These are phyloP conservation scores for Fragaria vesca DNA, from an alignment of 306 rosid genomes.

Conservation along the genomic window DNA sequence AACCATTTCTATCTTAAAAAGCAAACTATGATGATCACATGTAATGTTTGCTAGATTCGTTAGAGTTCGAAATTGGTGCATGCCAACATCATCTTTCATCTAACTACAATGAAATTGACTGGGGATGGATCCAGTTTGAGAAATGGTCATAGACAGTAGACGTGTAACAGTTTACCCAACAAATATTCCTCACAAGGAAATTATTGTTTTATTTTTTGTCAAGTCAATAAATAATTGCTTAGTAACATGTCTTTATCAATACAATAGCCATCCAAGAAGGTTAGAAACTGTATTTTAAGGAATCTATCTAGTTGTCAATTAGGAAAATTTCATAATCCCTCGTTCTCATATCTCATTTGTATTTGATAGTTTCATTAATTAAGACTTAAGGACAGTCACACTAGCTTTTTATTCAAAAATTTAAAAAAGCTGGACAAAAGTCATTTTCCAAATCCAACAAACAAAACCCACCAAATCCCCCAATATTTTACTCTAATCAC, in stretches of 20 bases:
- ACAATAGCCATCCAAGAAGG: neutral
- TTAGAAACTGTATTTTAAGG: conserved; percentile 6
- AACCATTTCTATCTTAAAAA: neutral
- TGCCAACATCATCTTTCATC: neutral
- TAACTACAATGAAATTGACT: neutral
- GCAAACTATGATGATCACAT: conserved; percentile 1
- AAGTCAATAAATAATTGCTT: neutral
- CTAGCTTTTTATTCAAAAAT: too few species aligned
- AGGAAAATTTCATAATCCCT: conserved; percentile 25
- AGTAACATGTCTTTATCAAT: conserved; percentile 14
- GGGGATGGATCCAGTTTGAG: neutral
- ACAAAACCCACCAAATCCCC: neutral
- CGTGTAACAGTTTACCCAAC: neutral
- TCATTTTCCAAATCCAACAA: conserved; percentile 28
- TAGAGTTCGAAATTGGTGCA: neutral
- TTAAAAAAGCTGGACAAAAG: conserved; percentile 12
- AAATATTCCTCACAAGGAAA: neutral
- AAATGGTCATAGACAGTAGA: too few species aligned
- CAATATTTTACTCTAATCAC: neutral
- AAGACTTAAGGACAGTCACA: too few species aligned
- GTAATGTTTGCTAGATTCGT: neutral
- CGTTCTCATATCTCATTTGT: neutral
- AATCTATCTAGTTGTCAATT: conserved; percentile 25
- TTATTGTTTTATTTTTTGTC: neutral
- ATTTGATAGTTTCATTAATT: too few species aligned